Percentiles rank a stretch among this genome's conserved stretches.
These are phyloP conservation scores for Spatholobus suberectus DNA, from an alignment of 306 rosid species.

Conservation along the genomic window DNA sequence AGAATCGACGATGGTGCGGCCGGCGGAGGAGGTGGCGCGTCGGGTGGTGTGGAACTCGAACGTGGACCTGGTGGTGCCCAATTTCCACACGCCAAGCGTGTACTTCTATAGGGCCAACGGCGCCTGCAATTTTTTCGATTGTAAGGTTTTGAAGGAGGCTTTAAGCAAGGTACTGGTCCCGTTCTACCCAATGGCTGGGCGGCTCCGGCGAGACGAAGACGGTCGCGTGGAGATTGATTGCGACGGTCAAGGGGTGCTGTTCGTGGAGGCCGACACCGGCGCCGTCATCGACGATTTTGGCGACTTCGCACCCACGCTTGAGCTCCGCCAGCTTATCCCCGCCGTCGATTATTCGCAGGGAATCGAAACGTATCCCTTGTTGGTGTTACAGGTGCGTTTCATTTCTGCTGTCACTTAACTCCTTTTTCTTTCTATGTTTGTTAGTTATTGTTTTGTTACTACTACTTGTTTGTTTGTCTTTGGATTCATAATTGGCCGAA, in stretches of 20 bases:
- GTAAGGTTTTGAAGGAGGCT: conserved; percentile 58
- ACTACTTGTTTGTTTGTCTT: no score
- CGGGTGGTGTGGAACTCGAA: conserved; percentile 75
- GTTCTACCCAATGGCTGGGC: conserved; percentile 85
- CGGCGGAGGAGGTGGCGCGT: conserved; percentile 56
- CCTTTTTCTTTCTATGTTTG: no score
- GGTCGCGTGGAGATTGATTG: conserved; percentile 85
- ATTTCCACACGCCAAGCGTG: conserved; percentile 77
- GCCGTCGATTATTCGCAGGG: conserved; percentile 71
- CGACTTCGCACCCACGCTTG: conserved; percentile 79
- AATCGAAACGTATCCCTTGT: conserved; percentile 65
- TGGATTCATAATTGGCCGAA: no score
- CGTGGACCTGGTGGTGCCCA: conserved; percentile 76
- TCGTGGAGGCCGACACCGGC: conserved; percentile 67
- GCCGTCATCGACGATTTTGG: conserved; percentile 73
- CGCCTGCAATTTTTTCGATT: conserved; percentile 61
- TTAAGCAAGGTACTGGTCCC: conserved; percentile 73
- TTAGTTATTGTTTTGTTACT: no score
- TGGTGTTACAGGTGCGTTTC: conserved; percentile 65
- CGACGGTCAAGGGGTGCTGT: conserved; percentile 74
- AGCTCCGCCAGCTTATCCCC: conserved; percentile 82
- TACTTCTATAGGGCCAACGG: conserved; percentile 69
- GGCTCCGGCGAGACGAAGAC: conserved; percentile 70
- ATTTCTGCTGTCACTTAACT: background rate
- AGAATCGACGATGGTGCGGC: conserved; percentile 75